Evolutionary conservation across 1,284 basidiomycete genomes (phyloP).

Genomic region (Ustilago curta): DNA sequence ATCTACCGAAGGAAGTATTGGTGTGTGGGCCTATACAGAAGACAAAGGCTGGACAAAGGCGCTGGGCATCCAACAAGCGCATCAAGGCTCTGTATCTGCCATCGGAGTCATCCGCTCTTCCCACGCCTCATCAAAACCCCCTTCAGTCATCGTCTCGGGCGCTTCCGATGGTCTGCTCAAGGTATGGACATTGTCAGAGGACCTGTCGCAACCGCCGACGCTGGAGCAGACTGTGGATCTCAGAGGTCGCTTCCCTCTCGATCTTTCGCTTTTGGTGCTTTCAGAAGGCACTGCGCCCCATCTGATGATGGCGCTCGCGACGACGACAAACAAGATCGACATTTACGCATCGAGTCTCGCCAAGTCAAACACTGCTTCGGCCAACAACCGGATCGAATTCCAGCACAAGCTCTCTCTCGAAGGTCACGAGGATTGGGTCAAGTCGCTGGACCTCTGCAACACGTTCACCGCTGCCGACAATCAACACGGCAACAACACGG

Average conservation of each 20-base stretch:
- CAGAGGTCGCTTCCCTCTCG: constrained; percentile 58
- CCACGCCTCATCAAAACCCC: neutral
- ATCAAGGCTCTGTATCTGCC: constrained; percentile 50
- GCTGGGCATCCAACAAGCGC: constrained; percentile 32
- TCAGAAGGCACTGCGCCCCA: constrained; percentile 16
- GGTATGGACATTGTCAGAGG: constrained; percentile 43
- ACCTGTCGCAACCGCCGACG: constrained; percentile 11
- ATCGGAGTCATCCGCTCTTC: constrained; percentile 51
- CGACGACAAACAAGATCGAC: constrained; percentile 60
- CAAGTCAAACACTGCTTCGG: neutral
- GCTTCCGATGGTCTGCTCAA: constrained; percentile 56
- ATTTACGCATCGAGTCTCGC: constrained; percentile 39
- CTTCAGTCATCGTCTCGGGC: constrained; percentile 52
- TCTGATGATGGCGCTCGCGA: constrained; percentile 57
- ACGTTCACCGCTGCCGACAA: constrained; percentile 17
- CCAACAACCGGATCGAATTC: constrained; percentile 25
- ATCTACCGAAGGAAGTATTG: constrained; percentile 48
- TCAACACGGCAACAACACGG: constrained; percentile 7
- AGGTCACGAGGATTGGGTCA: constrained; percentile 68
- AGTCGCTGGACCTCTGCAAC: constrained; percentile 60
- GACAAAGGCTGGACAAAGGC: constrained; percentile 15
- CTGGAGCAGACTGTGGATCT: constrained; percentile 52
- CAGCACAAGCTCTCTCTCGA: constrained; percentile 48
- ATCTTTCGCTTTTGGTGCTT: constrained; percentile 54
- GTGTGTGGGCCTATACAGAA: constrained; percentile 29